Percentiles rank a stretch among this genome's conserved stretches.
Evolutionary conservation across 768 basidiomycete species (phyloP).

Genomic region (Lentinula boryana): DNA sequence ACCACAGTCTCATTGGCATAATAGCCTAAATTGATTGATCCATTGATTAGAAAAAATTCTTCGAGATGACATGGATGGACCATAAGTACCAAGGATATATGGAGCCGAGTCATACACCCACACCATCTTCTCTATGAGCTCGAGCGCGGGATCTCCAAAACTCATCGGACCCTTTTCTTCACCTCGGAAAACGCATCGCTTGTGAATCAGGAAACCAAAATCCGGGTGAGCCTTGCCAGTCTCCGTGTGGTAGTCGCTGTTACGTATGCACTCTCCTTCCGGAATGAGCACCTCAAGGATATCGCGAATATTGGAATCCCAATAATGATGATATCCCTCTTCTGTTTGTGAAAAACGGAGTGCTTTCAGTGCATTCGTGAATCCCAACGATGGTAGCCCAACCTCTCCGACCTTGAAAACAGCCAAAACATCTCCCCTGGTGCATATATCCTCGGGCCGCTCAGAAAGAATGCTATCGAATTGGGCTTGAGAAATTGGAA

Average conservation of each 20-base stretch:
- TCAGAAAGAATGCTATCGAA: not conserved
- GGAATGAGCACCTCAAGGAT: conserved; percentile 16
- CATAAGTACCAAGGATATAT: conserved; percentile 17
- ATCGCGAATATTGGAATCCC: conserved; percentile 19
- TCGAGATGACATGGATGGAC: conserved; percentile 6
- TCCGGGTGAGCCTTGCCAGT: conserved; percentile 15
- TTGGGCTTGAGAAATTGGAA: not conserved
- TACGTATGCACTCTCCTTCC: conserved; percentile 13
- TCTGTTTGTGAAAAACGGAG: conserved; percentile 10
- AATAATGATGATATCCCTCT: conserved; percentile 12
- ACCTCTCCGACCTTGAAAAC: not conserved
- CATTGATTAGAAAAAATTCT: conserved; percentile 6
- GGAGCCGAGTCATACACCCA: conserved; percentile 19
- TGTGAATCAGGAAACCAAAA: conserved; percentile 13
- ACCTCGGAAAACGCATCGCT: conserved; percentile 17
- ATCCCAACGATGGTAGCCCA: not conserved
- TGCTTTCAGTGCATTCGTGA: not conserved
- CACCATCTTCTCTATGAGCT: conserved; percentile 13
- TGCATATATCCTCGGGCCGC: not conserved
- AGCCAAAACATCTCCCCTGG: not conserved
- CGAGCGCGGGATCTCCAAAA: conserved; percentile 13
- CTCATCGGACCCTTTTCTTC: conserved; percentile 15
- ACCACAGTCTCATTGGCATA: not conserved
- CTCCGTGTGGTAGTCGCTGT: conserved; percentile 12
- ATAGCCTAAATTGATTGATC: conserved; percentile 8